Base-by-base conservation (phyloP, 2,329 filamentous ascomycete species). In the Epichloe bromicola region DNA sequence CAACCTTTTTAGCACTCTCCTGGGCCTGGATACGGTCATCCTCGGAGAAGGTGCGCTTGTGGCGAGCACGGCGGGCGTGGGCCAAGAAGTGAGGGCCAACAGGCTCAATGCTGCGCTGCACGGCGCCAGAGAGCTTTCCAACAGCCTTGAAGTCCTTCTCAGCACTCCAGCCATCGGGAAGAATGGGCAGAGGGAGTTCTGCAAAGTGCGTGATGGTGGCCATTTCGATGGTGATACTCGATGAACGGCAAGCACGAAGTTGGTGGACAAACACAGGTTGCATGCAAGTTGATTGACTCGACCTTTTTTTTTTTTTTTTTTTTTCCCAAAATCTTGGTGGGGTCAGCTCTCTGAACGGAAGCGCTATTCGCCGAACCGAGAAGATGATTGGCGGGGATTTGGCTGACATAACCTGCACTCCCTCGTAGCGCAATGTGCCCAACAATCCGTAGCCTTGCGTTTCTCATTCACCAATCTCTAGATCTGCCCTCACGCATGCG, bases 71-170 rank as follows among this genome's bases (percentile, higher is more conserved):
- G 66, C 93, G 90, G 62, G 93, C 93, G 70, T 97, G 90, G 60
- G 93, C 93, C 58, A 98, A 83, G 77, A 96, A 98, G 75, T 96
- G 88, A 70, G 93, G 91, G 60, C 93, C 93, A 60, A 97, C 88
- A 50, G 93, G 90, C 76, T 97, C 93, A 63, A 98, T 83, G 66
- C 86, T 91, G 65, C 93, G 85, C 74, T 90, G 83, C 48, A 82
- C 85, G 39, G 88, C 82, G 57, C 78, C 72, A 56, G 86, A 90
- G 56, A 97, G 76, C 60, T 82, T 75, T 62, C 85, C 86, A 58
- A 95, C 67, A 52, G 85, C 71, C 74, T 93, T 93, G 79, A 97
- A 95, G 70, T 94, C 88, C 70, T 94, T 95, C 54, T 95, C 89
- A 56, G 80, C 85, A 44, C 79, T 75, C 90, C 91, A 97, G 60